Base-by-base conservation (phyloP, 345 rosid genomes). In the Leavenworthia alabamica region DNA sequence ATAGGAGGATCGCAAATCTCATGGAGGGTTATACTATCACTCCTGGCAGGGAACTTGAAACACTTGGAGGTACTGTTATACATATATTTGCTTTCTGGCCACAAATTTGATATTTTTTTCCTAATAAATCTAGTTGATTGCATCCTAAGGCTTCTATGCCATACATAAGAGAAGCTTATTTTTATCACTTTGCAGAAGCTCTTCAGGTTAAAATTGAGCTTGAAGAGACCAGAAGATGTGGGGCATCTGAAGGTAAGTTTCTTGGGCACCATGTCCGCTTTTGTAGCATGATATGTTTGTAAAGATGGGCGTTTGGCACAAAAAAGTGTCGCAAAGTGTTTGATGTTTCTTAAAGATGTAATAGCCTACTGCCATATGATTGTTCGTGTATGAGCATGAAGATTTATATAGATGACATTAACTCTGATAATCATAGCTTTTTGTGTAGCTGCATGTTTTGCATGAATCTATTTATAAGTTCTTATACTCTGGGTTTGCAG, bases 1-100 rank as follows among this genome's bases (percentile, higher is more conserved):
- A 94, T 56, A 68, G 75, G 41, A 82, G 99, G 71, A 81, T 94
- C 40, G 75, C 76, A 64, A 84, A 80, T 69, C 78, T 94, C 60
- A 69, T 94, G 69, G 85, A 83, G 45, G 99, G 95, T 68, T 71
- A 68, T 72, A 72, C 73, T 50, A 50, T 86, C 44, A 52, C 73
- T 41, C 92, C 92, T 16, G 97, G 96, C 72, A 82, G 62, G 67
- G 97, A 94, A 73, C 79, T 90, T 60, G 96, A 94, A 67, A 78
- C 77, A 42, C 61, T 94, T 72, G 82, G 85, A 79, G 99, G 99
- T 94, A 83, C 42, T 35, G 33, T 68, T 54, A 45, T 69, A 20
- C 22, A 20, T 20, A 20, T 20, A 20, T 20, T 20, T 20, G 2
- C 22, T 20, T 20, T 20, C 22, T 20, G 22, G 22, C 22, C 42